phyloP scores from a whole-genome alignment of 2,329 filamentous ascomycete genomes.

The Beauveria sp. region DNA sequence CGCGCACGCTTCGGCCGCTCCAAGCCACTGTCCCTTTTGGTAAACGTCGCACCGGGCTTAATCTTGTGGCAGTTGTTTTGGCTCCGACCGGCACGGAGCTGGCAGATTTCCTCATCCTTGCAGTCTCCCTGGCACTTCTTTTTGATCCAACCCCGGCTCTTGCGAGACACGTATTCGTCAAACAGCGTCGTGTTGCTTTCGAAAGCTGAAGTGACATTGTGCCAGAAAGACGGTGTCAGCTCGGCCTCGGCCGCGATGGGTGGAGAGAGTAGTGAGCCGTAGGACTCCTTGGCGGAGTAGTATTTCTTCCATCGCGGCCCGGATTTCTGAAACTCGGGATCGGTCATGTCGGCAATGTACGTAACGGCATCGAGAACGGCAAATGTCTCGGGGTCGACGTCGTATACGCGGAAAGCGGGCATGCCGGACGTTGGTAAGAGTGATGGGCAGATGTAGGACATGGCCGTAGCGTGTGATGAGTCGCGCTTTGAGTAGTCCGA shows the following conservation, averaged over 20 bases:
- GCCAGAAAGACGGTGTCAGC: slow-evolving; percentile 52
- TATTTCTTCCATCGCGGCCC: slow-evolving; percentile 45
- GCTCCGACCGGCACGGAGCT: slow-evolving; percentile 41
- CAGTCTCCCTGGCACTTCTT: slow-evolving; percentile 35
- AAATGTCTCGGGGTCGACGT: slow-evolving; percentile 51
- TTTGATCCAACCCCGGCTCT: slow-evolving; percentile 37
- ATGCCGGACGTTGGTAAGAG: slow-evolving; percentile 48
- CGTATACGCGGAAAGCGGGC: slow-evolving; percentile 51
- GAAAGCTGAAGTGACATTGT: slow-evolving; percentile 44
- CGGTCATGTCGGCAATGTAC: slow-evolving; percentile 45
- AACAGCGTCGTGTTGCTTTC: slow-evolving; percentile 37
- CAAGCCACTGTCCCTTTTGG: slow-evolving; percentile 22
- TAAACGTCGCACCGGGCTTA: slow-evolving; percentile 26
- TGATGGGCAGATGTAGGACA: slow-evolving; percentile 47
- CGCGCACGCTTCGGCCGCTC: slow-evolving; percentile 17
- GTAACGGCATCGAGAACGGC: slow-evolving; percentile 45
- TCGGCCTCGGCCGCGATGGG: slow-evolving; percentile 31
- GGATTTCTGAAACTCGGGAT: slow-evolving; percentile 32
- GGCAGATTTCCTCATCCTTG: slow-evolving; percentile 39
- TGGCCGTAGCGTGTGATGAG: slow-evolving; percentile 36
- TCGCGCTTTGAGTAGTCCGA: slow-evolving; percentile 35
- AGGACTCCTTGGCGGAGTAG: slow-evolving; percentile 62
- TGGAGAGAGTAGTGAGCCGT: slow-evolving; percentile 49
- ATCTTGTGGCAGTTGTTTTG: slow-evolving; percentile 43
- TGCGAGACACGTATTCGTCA: slow-evolving; percentile 38